Base-by-base conservation (phyloP, 768 basidiomycete species). In the Russula compacta region DNA sequence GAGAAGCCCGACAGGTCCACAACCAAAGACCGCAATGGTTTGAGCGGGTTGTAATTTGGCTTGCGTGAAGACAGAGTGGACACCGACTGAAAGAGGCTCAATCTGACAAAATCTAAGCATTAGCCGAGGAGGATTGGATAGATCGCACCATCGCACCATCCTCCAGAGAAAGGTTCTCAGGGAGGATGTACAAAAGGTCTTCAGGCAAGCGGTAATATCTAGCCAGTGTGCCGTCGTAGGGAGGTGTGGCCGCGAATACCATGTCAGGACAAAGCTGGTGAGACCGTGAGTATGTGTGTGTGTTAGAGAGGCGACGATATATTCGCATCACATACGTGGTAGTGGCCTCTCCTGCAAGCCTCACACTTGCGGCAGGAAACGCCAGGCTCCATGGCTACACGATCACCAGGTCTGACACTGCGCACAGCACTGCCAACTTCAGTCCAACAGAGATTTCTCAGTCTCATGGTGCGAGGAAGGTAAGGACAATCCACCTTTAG, bases 381-480 rank as follows among this genome's bases (percentile, higher is more conserved):
- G 19, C 94, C 93, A 29, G 94, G 92, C 69, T 98, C 95, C 71
- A 98, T 79, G 29, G 94, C 91, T 52, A 98, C 94, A 53, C 87
- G 83, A 68, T 94, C 91, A 7, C 95, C 94, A 14, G 81, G 75
- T 71, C 88, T 86, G 63, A 95, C 74, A 69, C 85, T 75, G 69
- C 82, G 89, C 56, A 95, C 90, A 42, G 81, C 80, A 32, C 81
- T 71, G 11, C 94, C 93, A 59, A 92, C 91, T 89, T 67, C 11
- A 8, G 15, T 12, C 40, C 12, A 21, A 33, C 12, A 48, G 14
- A 29, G 33, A 53, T 48, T 8, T 43, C 3, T 59, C 53, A 53
- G 36, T 43, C 3, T 4, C 12, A 17, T 36, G 36, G 10, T 4
- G 11, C n/a, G 21, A 42, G 48, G 38, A 17, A 36, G 24, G 7